These are phyloP conservation scores for Sarocladium kiliense DNA, from an alignment of 2,329 filamentous ascomycete genomes.

Conservation along the genomic window DNA sequence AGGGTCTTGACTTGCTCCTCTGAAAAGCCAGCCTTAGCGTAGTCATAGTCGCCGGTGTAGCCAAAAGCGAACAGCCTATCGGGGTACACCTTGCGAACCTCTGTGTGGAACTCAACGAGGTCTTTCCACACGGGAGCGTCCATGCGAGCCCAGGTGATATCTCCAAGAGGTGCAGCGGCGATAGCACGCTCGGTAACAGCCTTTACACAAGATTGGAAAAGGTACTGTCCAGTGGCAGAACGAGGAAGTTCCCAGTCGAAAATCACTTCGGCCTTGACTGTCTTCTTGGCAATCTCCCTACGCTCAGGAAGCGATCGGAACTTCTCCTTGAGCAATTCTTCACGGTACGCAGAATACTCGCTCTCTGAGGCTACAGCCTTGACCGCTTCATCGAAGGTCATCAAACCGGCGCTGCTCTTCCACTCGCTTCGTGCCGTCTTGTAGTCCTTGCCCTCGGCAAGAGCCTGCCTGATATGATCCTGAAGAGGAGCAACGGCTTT, in stretches of 20 bases:
- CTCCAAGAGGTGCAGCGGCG: constrained; percentile 28
- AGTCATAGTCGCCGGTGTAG: constrained; percentile 32
- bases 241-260: constrained; percentile 31
- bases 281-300: constrained; percentile 17
- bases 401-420: constrained; percentile 24
- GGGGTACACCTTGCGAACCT: constrained; percentile 27
- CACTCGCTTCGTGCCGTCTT: constrained; percentile 23
- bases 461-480: constrained; percentile 9
- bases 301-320: constrained; percentile 12
- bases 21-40: constrained; percentile 26
- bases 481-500: constrained; percentile 16
- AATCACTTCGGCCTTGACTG: constrained; percentile 18
- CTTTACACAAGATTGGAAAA: constrained; percentile 25
- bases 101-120: constrained; percentile 29
- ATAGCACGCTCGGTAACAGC: constrained; percentile 26
- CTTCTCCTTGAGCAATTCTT: constrained; percentile 8
- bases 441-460: constrained; percentile 20
- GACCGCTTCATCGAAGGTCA: constrained; percentile 30
- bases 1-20: constrained; percentile 24
- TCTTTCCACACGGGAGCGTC: constrained; percentile 28
- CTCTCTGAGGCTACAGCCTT: constrained; percentile 18
- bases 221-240: constrained; percentile 27
- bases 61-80: constrained; percentile 32
- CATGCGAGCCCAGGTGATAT: constrained; percentile 31
- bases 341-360: constrained; percentile 21